Evolutionary conservation across 345 rosid genomes (phyloP).

Genomic region (Citrus trifoliata): DNA sequence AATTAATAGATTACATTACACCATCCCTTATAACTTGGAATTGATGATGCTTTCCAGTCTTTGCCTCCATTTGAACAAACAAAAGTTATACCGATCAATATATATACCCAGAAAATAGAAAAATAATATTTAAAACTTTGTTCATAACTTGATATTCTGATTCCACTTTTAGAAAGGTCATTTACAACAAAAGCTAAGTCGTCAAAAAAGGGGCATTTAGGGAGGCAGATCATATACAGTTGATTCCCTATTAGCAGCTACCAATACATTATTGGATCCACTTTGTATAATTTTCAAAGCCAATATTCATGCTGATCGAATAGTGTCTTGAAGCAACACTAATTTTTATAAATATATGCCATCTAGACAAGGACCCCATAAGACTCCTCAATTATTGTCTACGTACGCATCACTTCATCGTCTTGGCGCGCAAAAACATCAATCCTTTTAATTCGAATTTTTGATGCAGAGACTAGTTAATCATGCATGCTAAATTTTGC

Average conservation of each 20-base stretch:
- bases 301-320: not conserved
- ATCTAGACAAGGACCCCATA: not conserved
- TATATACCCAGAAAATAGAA: not conserved
- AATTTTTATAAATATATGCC: too few relatives aligned
- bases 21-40: constrained; percentile 23
- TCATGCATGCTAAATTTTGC: not conserved
- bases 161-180: not conserved
- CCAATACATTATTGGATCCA: not conserved
- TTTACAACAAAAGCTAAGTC: not conserved
- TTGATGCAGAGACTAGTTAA: not conserved
- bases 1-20: constrained; percentile 14
- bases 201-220: not conserved
- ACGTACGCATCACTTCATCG: not conserved
- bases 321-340: not conserved
- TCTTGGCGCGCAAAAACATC: not conserved
- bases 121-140: not conserved
- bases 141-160: not conserved
- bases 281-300: not conserved
- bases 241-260: not conserved
- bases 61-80: constrained; percentile 15
- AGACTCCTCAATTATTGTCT: not conserved
- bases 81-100: not conserved
- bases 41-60: constrained; percentile 17
- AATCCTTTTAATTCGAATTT: not conserved
- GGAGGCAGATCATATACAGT: not conserved